Base-by-base conservation (phyloP, 495 filamentous ascomycete species). In the Aspergillus ellipticus region DNA sequence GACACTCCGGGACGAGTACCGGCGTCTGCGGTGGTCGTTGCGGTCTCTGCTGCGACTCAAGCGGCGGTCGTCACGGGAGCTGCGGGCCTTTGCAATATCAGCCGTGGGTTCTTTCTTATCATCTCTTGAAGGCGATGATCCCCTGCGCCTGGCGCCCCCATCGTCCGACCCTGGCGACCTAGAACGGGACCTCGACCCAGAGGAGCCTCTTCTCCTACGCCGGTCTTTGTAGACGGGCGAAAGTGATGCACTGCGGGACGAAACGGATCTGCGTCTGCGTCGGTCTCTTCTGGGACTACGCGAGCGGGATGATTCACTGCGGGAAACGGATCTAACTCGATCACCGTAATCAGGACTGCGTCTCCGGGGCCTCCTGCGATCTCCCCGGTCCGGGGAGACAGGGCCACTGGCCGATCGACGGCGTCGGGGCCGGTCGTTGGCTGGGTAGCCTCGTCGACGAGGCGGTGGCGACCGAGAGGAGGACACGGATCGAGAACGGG, bases 251-350 rank as follows among this genome's bases (percentile, higher is more conserved):
- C 78, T 83, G 60, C 74, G 75, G 54, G 74, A 77, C 53, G 72
- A 75, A 49, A 69, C 59, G 42, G 74, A 77, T 61, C 68, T 63
- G 60, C 60, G 66, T 66, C 70, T 66, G 59, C 69, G 66, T 66
- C 69, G 76, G 57, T 71, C 66, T 79, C 78, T 67, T 81, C 83
- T 85, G 72, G 77, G 74, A 64, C 76, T 78, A 74, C 69, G 84
- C 84, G 84, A 87, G 82, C 80, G 78, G 52, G 79, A 79, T 66
- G 76, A 77, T 59, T 74, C 67, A 76, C 67, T 75, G 67, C 69
- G 70, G 69, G 71, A 62, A 58, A 55, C 69, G 66, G 78, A 78
- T 76, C 79, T 70, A 64, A 70, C 64, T 73, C 78, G 76, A 73
- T 78, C 78, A 79, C 77, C 74, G 63, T 77, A 71, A 65, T 72